Base-by-base conservation (phyloP, 2,329 filamentous ascomycete genomes). In the Ceratocystis cacaofunesta region DNA sequence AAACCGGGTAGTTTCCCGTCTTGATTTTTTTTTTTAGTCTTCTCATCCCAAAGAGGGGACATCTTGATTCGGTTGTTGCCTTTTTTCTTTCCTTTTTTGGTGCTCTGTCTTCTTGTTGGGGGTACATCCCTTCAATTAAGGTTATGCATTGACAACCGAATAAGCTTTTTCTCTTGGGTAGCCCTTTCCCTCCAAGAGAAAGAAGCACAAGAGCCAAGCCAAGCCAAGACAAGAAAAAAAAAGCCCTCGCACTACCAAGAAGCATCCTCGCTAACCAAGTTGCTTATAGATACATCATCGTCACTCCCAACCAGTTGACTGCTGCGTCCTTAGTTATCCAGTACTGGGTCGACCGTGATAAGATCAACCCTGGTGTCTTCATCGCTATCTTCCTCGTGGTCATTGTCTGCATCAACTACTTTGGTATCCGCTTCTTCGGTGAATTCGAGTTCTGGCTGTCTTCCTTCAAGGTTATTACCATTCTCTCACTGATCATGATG, bases 291-390 rank as follows among this genome's bases (percentile, higher is more conserved):
- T 94, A 94, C 74, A 89, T 94, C 73, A 92, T 95, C 71, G 82
- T 89, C 62, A 91, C 88, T 0, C 89, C 90, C 0, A 94, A 94
- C 72, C 89, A 95, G 73, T 78, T 95, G 48, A 94, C 89, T 0
- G 90, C 90, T 32, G 84, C 82, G n/a, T 83, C 88, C 4, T 75
- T 95, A 46, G 87, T 92, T 66, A 87, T 95, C 66, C 84, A 87
- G 70, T 91, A 85, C 71, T 95, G 90, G 90, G 76, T 89, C 10
- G 73, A 78, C 1, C 76, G 82, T 32, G 81, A 87, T 0, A 77
- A 75, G 57, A 79, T 92, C 65, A 92, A 92, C 71, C 85, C 89
- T 0, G 89, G 88, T 62, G 87, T 92, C 12, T 94, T 85, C 76
- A 91, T 95, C 65, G 81, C 89, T 48, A 80, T 89, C 62, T 85